These are phyloP conservation scores for Heteromeles arbutifolia DNA, from an alignment of 306 rosid species.

Conservation along the genomic window DNA sequence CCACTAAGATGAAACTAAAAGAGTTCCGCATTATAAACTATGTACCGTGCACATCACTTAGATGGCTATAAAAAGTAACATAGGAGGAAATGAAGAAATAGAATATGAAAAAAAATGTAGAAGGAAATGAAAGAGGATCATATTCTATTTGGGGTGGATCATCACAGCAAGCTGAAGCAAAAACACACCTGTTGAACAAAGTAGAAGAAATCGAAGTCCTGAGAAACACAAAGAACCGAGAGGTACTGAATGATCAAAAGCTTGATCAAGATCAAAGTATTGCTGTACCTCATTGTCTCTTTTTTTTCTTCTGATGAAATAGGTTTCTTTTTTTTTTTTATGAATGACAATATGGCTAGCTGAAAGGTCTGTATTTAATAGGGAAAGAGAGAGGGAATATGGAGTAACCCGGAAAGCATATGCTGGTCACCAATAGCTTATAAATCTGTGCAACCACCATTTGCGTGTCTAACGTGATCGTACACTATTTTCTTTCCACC, in stretches of 20 bases:
- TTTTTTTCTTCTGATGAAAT: neutral
- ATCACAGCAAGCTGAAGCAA: neutral
- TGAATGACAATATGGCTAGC: neutral
- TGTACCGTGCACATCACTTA: too few relatives aligned
- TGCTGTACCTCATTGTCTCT: conserved; percentile 5
- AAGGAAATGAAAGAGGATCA: too few relatives aligned
- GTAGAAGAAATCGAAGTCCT: conserved; percentile 34
- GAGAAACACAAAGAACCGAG: conserved; percentile 12
- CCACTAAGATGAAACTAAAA: too few relatives aligned
- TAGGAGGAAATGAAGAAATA: too few relatives aligned
- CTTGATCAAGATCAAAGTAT: conserved; percentile 7
- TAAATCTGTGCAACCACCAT: neutral
- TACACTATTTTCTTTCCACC: neutral
- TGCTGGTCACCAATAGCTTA: neutral
- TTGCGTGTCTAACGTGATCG: neutral
- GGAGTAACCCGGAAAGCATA: conserved; percentile 6
- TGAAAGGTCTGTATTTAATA: conserved; percentile 7
- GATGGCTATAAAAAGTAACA: too few relatives aligned
- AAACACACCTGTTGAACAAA: conserved; percentile 25
- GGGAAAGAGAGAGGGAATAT: neutral
- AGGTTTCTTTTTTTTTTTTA: neutral
- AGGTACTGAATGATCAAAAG: conserved; percentile 13
- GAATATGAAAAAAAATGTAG: too few relatives aligned
- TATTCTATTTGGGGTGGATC: too few relatives aligned
- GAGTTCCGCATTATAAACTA: too few relatives aligned